Base-by-base conservation (phyloP, 306 rosid species). In the Myrica gale region DNA sequence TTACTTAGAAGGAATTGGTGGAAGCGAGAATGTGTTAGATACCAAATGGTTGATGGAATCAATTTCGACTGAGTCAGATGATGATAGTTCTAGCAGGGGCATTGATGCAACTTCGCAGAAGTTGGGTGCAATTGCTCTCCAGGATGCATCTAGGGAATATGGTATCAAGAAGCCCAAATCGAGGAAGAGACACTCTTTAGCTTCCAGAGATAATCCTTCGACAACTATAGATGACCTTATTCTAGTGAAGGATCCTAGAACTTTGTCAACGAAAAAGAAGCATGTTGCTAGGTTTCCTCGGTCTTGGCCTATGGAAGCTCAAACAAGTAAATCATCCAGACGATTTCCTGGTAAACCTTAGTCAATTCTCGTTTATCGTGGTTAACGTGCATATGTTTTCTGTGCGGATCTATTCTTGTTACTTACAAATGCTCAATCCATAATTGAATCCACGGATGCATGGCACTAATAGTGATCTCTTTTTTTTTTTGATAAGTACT, bases 1-100 rank as follows among this genome's bases (percentile, higher is more conserved):
- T 83, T 95, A 95, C 82, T 62, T 92, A 65, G 93, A 86, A 82
- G 97, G 97, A 69, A 89, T 92, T 88, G 98, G 97, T 71, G 98
- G 98, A 44, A 78, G 89, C 47, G 90, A 83, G 42, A 85, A 82
- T 76, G 76, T 95, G 74, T 75, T 92, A 54, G 84, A 82, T 73
- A 78, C 93, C 69, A 90, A 95, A 86, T 90, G 95, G 96, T 84
- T 95, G 88, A 82, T 86, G 58, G 82, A 81, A 76, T 80, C 93
- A 43, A 87, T 44, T 60, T 79, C 85, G 80, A 86, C 79, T 44
- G 81, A 53, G 52, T 89, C 89, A n/a, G 81, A 82, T 39, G 86
- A 80, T 41, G 88, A 87, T 66, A 79, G 88, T 87, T 90, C 89
- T n/a, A 85, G 89, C 82, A 75, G 82, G 53, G 72, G 86, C 74